phyloP scores from a whole-genome alignment of 345 rosid species.

The Camelina sativa region DNA sequence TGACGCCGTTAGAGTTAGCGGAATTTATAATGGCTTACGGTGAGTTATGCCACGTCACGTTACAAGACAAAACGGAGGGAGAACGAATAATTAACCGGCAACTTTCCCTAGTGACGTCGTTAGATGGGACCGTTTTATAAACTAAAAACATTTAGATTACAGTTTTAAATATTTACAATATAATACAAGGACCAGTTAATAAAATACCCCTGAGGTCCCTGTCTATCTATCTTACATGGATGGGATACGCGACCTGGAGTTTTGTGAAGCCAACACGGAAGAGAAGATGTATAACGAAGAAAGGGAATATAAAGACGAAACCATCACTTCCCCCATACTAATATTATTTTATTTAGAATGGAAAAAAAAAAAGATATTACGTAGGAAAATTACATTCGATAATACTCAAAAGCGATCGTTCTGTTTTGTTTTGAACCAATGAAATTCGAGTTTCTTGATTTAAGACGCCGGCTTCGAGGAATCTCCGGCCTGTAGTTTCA shows the following conservation, averaged over 20 bases:
- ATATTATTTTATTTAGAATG: not conserved
- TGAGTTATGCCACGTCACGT: slow-evolving; percentile 33
- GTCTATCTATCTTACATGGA: slow-evolving; percentile 31
- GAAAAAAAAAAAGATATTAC: not conserved
- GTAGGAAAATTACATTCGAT: not conserved
- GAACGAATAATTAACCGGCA: slow-evolving; percentile 42
- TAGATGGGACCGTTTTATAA: slow-evolving; percentile 35
- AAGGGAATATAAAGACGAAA: slow-evolving; percentile 38
- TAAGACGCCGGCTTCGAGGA: slow-evolving; percentile 40
- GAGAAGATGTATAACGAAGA: not conserved
- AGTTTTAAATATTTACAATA: not conserved
- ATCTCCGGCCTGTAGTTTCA: slow-evolving; percentile 36
- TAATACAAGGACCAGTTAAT: slow-evolving; percentile 31
- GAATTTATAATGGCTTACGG: slow-evolving; percentile 32
- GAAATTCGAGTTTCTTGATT: not conserved
- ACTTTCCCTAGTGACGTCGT: slow-evolving; percentile 42
- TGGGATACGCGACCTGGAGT: slow-evolving; percentile 41
- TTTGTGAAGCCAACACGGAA: slow-evolving; percentile 41
- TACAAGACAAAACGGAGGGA: slow-evolving; percentile 38
- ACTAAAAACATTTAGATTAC: slow-evolving; percentile 17
- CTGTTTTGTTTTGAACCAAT: not conserved
- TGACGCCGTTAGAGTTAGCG: slow-evolving; percentile 38
- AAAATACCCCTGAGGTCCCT: slow-evolving; percentile 16
- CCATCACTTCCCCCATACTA: slow-evolving; percentile 24
- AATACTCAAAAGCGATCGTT: slow-evolving; percentile 2